Evolutionary conservation across 108 stramenopile species (phyloP).

Genomic region (Cyclotella sp.): DNA sequence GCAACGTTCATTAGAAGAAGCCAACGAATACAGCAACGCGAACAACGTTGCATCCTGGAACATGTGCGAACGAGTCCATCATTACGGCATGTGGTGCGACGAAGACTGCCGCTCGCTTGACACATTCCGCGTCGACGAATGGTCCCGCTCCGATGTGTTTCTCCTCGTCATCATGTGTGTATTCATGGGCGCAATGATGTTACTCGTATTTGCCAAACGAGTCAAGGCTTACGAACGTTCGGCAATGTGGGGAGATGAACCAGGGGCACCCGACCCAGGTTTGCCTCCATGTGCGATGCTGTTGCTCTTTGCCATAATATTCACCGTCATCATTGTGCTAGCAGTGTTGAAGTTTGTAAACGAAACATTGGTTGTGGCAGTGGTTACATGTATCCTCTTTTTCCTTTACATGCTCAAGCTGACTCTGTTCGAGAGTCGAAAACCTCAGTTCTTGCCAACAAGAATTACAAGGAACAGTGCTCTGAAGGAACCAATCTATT

Average conservation of each 20-base stretch:
- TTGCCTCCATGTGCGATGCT: constrained; percentile 75
- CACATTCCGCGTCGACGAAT: constrained; percentile 79
- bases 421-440: constrained; percentile 81
- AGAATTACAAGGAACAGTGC: constrained; percentile 40
- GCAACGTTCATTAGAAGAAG: constrained; percentile 31
- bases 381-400: constrained; percentile 81
- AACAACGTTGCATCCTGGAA: constrained; percentile 70
- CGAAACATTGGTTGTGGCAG: constrained; percentile 86
- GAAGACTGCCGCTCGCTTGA: constrained; percentile 80
- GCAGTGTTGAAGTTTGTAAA: constrained; percentile 84
- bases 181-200: constrained; percentile 87
- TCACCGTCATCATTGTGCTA: constrained; percentile 67
- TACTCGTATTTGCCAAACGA: constrained; percentile 84
- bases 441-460: constrained; percentile 50
- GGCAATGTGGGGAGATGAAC: constrained; percentile 64
- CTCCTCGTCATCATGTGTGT: constrained; percentile 83
- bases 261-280: constrained; percentile 65
- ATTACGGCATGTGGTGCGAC: constrained; percentile 88
- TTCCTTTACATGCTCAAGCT: constrained; percentile 92
- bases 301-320: constrained; percentile 66
- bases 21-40: constrained; percentile 35
- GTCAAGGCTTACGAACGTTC: constrained; percentile 63
- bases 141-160: constrained; percentile 84
- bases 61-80: constrained; percentile 81
- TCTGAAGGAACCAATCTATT: constrained; percentile 48